Conservation (phyloP, 2,329 filamentous ascomycete species). For the Rhynchosporium graminicola region DNA sequence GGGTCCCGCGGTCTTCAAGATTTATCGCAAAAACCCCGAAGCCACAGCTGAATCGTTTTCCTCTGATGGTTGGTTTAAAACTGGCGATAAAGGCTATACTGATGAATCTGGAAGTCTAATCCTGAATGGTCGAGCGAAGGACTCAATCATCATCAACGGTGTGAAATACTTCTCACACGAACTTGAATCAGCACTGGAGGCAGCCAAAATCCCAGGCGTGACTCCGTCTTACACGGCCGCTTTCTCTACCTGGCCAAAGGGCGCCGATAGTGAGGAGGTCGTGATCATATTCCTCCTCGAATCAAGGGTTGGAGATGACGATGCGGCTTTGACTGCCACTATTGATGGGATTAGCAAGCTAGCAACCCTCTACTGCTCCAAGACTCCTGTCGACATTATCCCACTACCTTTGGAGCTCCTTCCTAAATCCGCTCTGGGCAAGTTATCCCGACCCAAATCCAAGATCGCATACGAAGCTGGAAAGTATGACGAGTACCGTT, state of each 20-base stretch:
- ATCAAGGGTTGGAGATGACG: conserved; percentile 34
- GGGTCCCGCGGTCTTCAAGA: conserved; percentile 62
- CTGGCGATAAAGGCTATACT: conserved; percentile 44
- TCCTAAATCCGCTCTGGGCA: conserved; percentile 44
- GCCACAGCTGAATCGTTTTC: conserved; percentile 60
- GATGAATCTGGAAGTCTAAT: conserved; percentile 43
- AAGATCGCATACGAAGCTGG: conserved; percentile 36
- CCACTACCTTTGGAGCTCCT: conserved; percentile 34
- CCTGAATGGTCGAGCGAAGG: conserved; percentile 45
- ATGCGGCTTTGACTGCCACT: conserved; percentile 32
- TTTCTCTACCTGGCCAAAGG: conserved; percentile 42
- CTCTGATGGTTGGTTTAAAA: conserved; percentile 48
- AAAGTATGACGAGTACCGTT: conserved; percentile 34
- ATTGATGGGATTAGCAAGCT: conserved; percentile 30
- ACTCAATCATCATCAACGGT: conserved; percentile 50
- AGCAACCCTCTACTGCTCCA: conserved; percentile 28
- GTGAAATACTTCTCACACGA: conserved; percentile 44
- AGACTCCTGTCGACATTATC: conserved; percentile 36
- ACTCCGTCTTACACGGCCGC: conserved; percentile 41
- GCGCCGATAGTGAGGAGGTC: conserved; percentile 43
- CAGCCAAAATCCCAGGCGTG: conserved; percentile 36
- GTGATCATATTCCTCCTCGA: conserved; percentile 44
- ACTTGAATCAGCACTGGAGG: conserved; percentile 45
- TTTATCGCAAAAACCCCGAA: conserved; percentile 43
- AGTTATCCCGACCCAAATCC: conserved; percentile 45